Evolutionary conservation across 2,329 filamentous ascomycete genomes (phyloP).

Genomic region (Chrysoporthe austroafricana): DNA sequence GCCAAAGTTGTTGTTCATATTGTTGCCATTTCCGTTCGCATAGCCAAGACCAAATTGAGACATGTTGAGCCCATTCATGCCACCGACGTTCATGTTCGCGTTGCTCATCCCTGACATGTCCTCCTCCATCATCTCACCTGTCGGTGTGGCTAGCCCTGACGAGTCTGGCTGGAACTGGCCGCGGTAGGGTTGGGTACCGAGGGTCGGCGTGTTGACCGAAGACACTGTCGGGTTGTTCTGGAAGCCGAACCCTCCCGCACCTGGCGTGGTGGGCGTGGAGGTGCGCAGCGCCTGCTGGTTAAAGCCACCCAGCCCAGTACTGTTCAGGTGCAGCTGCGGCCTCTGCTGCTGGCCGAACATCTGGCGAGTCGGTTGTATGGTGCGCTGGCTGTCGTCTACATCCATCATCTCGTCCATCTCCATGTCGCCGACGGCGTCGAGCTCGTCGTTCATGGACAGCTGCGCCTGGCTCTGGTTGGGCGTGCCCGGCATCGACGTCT

Average conservation of each 20-base stretch:
- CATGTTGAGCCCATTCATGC: constrained; percentile 44
- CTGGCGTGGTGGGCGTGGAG: constrained; percentile 85
- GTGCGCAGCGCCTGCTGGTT: constrained; percentile 80
- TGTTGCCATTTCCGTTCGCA: constrained; percentile 46
- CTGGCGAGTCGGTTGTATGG: constrained; percentile 71
- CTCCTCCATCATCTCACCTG: constrained; percentile 72
- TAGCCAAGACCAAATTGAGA: constrained; percentile 55
- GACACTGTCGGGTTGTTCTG: constrained; percentile 96
- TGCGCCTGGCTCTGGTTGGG: constrained; percentile 33
- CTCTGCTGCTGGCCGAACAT: constrained; percentile 67
- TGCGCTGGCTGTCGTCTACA: constrained; percentile 63
- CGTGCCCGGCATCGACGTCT: constrained; percentile 43
- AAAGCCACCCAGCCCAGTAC: constrained; percentile 60
- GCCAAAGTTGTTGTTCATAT: constrained; percentile 53
- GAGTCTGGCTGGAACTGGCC: constrained; percentile 52
- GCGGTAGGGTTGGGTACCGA: constrained; percentile 75
- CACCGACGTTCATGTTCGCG: constrained; percentile 59
- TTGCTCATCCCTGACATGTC: constrained; percentile 66
- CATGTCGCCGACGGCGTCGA: constrained; percentile 92
- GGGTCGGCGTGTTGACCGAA: constrained; percentile 92
- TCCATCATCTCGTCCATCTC: constrained; percentile 88
- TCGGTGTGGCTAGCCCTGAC: constrained; percentile 51
- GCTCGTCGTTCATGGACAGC: constrained; percentile 58
- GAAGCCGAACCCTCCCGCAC: constrained; percentile 74
- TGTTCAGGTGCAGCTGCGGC: constrained; percentile 80